Evolutionary conservation across 306 rosid genomes (phyloP).

Genomic region (Trifolium subterraneum): DNA sequence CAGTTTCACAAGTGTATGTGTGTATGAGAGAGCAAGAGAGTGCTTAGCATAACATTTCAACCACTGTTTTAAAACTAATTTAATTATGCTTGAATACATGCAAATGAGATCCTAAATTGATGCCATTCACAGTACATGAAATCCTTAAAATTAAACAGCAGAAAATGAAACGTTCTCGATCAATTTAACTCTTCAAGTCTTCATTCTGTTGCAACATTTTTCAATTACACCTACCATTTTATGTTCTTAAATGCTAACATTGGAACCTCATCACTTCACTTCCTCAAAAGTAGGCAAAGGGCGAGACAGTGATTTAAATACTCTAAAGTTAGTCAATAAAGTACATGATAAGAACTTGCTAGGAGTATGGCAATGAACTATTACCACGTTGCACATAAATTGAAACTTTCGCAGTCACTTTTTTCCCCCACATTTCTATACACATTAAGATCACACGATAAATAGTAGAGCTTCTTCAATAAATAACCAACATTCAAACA

Average conservation of each 20-base stretch:
- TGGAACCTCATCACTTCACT: constrained; percentile 14
- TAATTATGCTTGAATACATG: constrained; percentile 18
- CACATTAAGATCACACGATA: background rate
- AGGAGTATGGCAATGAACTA: background rate
- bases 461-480: constrained; percentile 1
- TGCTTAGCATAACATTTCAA: background rate
- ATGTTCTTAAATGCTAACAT: constrained; percentile 9
- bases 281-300: background rate
- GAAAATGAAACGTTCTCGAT: constrained; percentile 1
- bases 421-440: background rate
- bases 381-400: background rate
- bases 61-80: constrained; percentile 8
- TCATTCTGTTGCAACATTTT: background rate
- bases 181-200: constrained; percentile 15
- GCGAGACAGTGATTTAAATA: background rate
- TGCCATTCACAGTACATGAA: constrained; percentile 4
- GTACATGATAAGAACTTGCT: background rate
- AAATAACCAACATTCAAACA: background rate
- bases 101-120: constrained; percentile 17
- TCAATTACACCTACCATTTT: background rate
- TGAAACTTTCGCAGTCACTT: background rate
- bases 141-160: constrained; percentile 18
- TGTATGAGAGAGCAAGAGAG: background rate
- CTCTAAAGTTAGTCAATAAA: background rate
- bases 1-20: constrained; percentile 4